phyloP scores from a whole-genome alignment of 2,329 filamentous ascomycete species.

The Xylaria sp. region DNA sequence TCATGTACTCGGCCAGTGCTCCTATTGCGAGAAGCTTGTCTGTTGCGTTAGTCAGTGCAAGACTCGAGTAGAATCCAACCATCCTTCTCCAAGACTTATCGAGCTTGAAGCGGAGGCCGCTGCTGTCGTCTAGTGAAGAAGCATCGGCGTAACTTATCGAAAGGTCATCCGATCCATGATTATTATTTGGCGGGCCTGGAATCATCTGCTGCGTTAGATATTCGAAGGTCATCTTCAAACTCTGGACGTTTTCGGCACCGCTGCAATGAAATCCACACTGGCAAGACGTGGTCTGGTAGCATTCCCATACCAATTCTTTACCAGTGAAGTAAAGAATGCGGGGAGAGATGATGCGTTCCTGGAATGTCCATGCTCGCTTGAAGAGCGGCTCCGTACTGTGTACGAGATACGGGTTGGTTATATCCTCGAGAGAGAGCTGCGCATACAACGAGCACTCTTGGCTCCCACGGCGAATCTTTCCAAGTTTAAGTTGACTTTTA shows the following conservation, averaged over 20 bases:
- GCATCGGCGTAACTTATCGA: neutral
- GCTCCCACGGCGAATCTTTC: neutral
- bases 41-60: slow-evolving; percentile 12
- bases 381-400: neutral
- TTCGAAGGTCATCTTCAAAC: neutral
- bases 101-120: neutral
- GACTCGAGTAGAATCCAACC: slow-evolving; percentile 16
- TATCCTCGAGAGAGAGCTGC: neutral
- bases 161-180: neutral
- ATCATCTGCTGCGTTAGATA: neutral
- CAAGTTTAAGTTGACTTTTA: neutral
- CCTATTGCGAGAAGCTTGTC: slow-evolving; percentile 22
- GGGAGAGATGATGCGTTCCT: slow-evolving; percentile 28
- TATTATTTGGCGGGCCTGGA: neutral
- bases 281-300: slow-evolving; percentile 10
- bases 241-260: neutral
- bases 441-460: neutral
- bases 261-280: slow-evolving; percentile 17
- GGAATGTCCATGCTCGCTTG: slow-evolving; percentile 4
- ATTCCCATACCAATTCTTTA: slow-evolving; percentile 23
- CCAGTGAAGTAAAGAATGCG: slow-evolving; percentile 23
- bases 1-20: slow-evolving; percentile 12
- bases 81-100: slow-evolving; percentile 12
- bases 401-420: neutral
- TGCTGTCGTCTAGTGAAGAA: neutral